Evolutionary conservation across 1,284 basidiomycete genomes (phyloP), one percentile per base, ranked within the genome.

Genomic region (Cryptococcus wingfieldii): DNA sequence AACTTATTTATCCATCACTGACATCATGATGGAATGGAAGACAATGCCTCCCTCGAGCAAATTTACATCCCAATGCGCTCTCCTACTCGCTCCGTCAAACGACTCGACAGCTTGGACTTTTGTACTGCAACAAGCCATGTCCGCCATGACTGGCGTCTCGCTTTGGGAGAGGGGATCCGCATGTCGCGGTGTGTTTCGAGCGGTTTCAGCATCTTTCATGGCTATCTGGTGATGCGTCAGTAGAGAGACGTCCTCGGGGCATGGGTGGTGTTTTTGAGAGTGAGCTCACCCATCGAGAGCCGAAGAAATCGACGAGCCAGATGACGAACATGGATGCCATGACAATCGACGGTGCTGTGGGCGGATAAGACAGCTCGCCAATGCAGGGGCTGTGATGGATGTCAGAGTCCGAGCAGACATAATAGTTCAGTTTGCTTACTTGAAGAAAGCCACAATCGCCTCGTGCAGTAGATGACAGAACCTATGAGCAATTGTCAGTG

Each of bases 1-100:
- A 19, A 19, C 19, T 19, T 19, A 2, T 19, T 2, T 12, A 23
- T 12, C 43, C 23, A 19, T n/a, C 9, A 28, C 44, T 46, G 16
- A 46, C 44, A 81, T 80, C 65, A 80, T 77, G 49, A 79, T 43
- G 9, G 60, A 61, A 55, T 67, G 78, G 60, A 79, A 78, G 44
- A 78, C 65, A 52, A 79, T 78, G 18, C 78, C 78, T 0, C 69
- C 70, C 53, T 79, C 77, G 19, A 79, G 66, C n/a, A 76, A 23
- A 14, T 54, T 48, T 3, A 59, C 57, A 34, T 54, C 57, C 53
- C 53, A 52, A 34, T 55, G 57, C 14, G 57, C 57, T n/a, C 57
- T 45, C 37, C 37, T 34, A 12, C 49, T 47, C 13, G 49, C 25
- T 13, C 49, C 47, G 44, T 59, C 57, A 9, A 47, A 59, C 13